Percentiles rank a stretch among this genome's conserved stretches.
Evolutionary conservation across 495 filamentous ascomycete species (phyloP).

Genomic region (Chaetomium tenue): DNA sequence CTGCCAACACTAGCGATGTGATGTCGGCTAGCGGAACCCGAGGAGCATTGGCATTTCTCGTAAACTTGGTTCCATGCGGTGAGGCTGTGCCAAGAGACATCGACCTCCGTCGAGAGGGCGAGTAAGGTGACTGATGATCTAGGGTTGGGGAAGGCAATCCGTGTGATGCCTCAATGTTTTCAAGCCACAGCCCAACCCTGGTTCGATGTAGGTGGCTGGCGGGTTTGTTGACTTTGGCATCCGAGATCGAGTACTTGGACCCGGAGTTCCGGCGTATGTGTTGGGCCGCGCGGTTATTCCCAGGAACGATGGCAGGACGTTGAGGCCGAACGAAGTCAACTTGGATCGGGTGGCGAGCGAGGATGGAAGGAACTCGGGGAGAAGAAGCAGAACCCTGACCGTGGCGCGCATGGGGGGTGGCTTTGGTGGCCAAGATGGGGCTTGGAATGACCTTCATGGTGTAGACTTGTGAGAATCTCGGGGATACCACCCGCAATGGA

Average conservation of each 20-base stretch:
- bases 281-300: background rate
- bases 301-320: background rate
- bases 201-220: background rate
- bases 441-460: constrained; percentile 4
- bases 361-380: background rate
- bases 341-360: background rate
- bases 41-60: background rate
- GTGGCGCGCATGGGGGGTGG: background rate
- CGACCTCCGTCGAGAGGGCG: background rate
- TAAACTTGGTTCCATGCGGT: background rate
- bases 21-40: constrained; percentile 23
- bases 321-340: background rate
- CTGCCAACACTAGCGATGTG: constrained; percentile 4
- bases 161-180: background rate
- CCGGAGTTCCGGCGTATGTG: constrained; percentile 6
- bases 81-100: background rate
- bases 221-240: constrained; percentile 7
- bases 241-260: background rate
- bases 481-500: background rate
- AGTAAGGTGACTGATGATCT: background rate
- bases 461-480: no score
- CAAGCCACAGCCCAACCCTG: constrained; percentile 16
- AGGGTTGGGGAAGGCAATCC: background rate
- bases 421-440: background rate
- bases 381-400: no score